phyloP scores from a whole-genome alignment of 1,284 basidiomycete genomes.

The Cutaneotrichosporon cyanovorans region DNA sequence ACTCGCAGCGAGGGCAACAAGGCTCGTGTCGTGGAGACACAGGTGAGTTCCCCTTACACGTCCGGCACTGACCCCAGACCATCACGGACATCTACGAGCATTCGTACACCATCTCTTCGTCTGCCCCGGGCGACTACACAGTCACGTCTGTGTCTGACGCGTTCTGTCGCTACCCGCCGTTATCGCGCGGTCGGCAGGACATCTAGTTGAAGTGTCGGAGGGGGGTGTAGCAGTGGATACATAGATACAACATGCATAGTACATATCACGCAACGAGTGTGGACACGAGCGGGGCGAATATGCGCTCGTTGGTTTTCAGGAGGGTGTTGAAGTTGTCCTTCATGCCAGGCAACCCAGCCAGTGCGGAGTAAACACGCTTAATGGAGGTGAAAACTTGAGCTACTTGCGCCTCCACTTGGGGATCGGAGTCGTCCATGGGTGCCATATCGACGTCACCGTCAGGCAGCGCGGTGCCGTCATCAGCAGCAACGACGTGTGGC shows the following conservation, averaged over 20 bases:
- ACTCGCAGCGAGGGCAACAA: conserved; percentile 54
- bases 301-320: conserved; percentile 5
- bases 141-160: conserved; percentile 82
- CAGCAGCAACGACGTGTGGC: too few species aligned
- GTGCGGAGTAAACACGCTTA: conserved; percentile 5
- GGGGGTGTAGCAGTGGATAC: not conserved
- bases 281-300: conserved; percentile 15
- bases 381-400: not conserved
- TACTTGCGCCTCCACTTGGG: not conserved
- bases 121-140: conserved; percentile 63
- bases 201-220: too few species aligned
- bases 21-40: conserved; percentile 70
- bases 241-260: conserved; percentile 7
- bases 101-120: conserved; percentile 80
- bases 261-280: not conserved
- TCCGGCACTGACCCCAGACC: conserved; percentile 44
- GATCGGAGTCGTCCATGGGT: not conserved
- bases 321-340: conserved; percentile 11
- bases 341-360: conserved; percentile 12
- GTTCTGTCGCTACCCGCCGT: conserved; percentile 71
- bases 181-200: conserved; percentile 13
- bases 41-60: conserved; percentile 39
- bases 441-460: not conserved
- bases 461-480: too few species aligned
- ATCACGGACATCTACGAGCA: conserved; percentile 68